These are phyloP conservation scores for Cinnamomum chago DNA, from an alignment of 164 flowering plant genomes.

Conservation along the genomic window DNA sequence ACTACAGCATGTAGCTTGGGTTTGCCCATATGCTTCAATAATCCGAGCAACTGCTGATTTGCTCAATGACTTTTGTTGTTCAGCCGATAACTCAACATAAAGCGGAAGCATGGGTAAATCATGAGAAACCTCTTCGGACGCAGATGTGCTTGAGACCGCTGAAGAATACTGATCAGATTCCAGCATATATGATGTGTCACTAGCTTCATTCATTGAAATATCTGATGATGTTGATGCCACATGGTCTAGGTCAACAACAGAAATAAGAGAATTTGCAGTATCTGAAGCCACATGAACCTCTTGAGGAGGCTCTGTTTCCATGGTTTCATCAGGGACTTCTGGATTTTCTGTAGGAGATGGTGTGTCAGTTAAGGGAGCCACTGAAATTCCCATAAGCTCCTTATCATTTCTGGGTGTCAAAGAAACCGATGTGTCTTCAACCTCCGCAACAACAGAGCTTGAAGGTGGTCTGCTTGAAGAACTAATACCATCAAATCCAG, in stretches of 20 bases:
- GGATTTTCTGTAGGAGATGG: constrained; percentile 23
- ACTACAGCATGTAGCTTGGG: constrained; percentile 33
- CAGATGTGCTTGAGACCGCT: constrained; percentile 25
- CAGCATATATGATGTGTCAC: constrained; percentile 27
- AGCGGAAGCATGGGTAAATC: constrained; percentile 62
- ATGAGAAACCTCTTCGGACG: constrained; percentile 46
- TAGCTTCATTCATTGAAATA: constrained; percentile 21
- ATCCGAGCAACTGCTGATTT: constrained; percentile 55
- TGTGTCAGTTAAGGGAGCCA: constrained; percentile 26
- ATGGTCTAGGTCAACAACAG: constrained; percentile 31
- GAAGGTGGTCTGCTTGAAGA: constrained; percentile 27
- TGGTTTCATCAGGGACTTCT: constrained; percentile 26
- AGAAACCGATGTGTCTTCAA: constrained; percentile 29
- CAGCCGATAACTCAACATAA: constrained; percentile 59
- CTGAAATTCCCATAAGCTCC: constrained; percentile 25
- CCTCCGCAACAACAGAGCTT: constrained; percentile 18
- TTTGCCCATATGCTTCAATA: constrained; percentile 44
- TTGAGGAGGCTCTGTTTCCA: constrained; percentile 22
- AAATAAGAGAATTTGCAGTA: constrained; percentile 30
- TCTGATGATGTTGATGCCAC: constrained; percentile 22
- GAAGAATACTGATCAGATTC: constrained; percentile 57
- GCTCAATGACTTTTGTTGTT: constrained; percentile 37
- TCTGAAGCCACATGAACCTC: constrained; percentile 34
- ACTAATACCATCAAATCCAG: constrained; percentile 36
- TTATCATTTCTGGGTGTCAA: constrained; percentile 31